Conservation (phyloP, 495 filamentous ascomycete species). For the Sordaria brevicollis region DNA sequence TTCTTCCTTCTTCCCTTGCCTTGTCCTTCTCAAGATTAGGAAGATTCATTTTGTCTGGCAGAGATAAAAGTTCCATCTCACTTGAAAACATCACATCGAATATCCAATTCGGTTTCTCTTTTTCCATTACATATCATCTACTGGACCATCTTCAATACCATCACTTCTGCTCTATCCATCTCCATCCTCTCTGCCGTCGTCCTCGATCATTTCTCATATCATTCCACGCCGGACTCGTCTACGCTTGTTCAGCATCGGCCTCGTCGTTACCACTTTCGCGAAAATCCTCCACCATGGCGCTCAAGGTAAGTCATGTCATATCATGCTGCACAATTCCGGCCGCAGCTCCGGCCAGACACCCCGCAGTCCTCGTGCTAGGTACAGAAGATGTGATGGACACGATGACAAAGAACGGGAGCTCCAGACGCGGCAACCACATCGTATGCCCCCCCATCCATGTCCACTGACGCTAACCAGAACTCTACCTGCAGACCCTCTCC, state of each 20-base stretch:
- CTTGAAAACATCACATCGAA: no score
- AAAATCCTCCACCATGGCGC: conserved; percentile 24
- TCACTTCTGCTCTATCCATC: not conserved
- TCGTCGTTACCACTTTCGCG: not conserved
- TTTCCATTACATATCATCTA: not conserved
- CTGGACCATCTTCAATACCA: not conserved
- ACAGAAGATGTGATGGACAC: no score
- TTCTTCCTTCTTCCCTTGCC: no score
- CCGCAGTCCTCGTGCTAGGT: not conserved
- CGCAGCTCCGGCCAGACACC: not conserved
- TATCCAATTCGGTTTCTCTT: no score
- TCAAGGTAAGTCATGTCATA: conserved; percentile 29
- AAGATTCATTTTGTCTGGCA: no score
- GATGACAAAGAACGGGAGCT: not conserved
- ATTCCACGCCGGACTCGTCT: not conserved
- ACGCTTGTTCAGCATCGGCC: not conserved
- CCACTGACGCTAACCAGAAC: conserved; percentile 9
- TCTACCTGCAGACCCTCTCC: conserved; percentile 55
- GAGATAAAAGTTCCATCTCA: no score
- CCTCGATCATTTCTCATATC: not conserved
- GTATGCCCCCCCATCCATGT: not conserved
- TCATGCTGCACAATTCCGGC: not conserved
- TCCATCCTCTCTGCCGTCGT: not conserved
- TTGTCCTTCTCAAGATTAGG: no score
- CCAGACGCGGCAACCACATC: not conserved